Percentiles rank a stretch among this genome's conserved stretches.
These are phyloP conservation scores for Pelargonium fulgidum DNA, from an alignment of 441 rosid species.

Conservation along the genomic window DNA sequence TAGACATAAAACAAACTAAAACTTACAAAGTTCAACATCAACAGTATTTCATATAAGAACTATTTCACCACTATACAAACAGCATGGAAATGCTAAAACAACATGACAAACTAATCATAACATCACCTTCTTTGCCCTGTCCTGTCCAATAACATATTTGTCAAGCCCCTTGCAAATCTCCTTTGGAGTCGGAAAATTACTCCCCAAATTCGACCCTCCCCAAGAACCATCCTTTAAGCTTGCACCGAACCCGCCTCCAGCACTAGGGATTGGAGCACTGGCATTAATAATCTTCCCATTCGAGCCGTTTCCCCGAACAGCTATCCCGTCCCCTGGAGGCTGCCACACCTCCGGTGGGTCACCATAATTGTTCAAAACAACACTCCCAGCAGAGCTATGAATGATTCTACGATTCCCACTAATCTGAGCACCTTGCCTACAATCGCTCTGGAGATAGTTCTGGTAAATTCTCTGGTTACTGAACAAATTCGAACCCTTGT, in stretches of 20 bases:
- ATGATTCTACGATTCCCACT: neutral
- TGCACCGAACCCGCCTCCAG: constrained; percentile 45
- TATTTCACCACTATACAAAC: neutral
- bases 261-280: constrained; percentile 32
- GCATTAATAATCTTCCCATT: constrained; percentile 35
- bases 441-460: constrained; percentile 23
- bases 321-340: constrained; percentile 83
- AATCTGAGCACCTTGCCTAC: constrained; percentile 15
- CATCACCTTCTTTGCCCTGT: constrained; percentile 71
- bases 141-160: constrained; percentile 80
- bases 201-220: constrained; percentile 87
- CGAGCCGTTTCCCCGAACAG: constrained; percentile 39
- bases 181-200: constrained; percentile 84
- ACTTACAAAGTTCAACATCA: no score
- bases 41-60: no score
- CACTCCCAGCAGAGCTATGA: neutral
- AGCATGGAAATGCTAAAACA: neutral
- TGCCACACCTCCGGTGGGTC: constrained; percentile 99
- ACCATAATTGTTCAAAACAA: constrained; percentile 48
- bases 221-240: constrained; percentile 45
- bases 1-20: no score
- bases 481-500: constrained; percentile 37
- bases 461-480: constrained; percentile 28
- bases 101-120: neutral
- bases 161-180: constrained; percentile 85